Evolutionary conservation across 345 rosid species (phyloP).

Genomic region (Salix dunnii): DNA sequence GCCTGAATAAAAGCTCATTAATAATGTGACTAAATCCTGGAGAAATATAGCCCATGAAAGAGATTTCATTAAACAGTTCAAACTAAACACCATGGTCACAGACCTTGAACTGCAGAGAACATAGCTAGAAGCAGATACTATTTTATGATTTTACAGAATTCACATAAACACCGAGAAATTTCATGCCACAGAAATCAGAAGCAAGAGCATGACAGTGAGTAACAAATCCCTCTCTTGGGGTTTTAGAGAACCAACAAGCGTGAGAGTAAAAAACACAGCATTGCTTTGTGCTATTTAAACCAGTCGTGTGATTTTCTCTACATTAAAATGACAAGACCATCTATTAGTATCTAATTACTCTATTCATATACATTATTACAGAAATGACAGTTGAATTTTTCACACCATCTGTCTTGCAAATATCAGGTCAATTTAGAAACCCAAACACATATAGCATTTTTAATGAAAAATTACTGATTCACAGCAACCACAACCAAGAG

Average conservation of each 20-base stretch:
- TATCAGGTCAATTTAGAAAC: not conserved
- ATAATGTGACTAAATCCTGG: slow-evolving; percentile 11
- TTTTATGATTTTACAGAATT: not conserved
- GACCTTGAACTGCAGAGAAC: not conserved
- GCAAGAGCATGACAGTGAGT: too few relatives aligned
- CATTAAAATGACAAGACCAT: not conserved
- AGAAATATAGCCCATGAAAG: not conserved
- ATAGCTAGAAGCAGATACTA: not conserved
- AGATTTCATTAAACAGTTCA: not conserved
- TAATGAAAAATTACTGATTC: not conserved
- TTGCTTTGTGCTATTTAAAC: not conserved
- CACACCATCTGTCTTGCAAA: not conserved
- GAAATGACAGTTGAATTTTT: not conserved
- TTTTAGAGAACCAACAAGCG: not conserved
- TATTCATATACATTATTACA: not conserved
- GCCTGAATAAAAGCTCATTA: slow-evolving; percentile 47
- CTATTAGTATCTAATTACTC: not conserved
- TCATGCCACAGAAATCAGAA: too few relatives aligned
- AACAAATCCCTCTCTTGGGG: too few relatives aligned
- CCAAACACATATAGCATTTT: not conserved
- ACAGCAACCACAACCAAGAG: not conserved
- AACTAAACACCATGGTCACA: not conserved
- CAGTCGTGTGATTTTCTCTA: not conserved
- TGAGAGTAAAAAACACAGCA: not conserved
- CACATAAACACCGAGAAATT: too few relatives aligned